A percentile compares a stretch with the other conserved stretches of the same genome.
These are phyloP conservation scores for Conticribra weissflogii DNA, from an alignment of 108 stramenopile genomes.

Conservation along the genomic window DNA sequence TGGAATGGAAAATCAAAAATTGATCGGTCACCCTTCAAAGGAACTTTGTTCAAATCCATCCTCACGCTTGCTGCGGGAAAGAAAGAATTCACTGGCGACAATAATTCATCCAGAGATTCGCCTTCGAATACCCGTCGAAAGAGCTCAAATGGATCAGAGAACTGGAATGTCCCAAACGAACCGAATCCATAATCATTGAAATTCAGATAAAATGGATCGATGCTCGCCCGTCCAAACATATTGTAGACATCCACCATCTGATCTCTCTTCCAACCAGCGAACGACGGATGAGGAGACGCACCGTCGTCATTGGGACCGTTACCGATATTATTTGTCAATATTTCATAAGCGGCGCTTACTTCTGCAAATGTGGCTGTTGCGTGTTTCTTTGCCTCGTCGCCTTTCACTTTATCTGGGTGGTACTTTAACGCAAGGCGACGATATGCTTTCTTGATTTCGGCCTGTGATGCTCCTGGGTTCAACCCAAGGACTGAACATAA, in stretches of 20 bases:
- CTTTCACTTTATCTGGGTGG: constrained; percentile 71
- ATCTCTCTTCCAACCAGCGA: constrained; percentile 12
- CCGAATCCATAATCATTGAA: constrained; percentile 31
- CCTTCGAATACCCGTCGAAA: constrained; percentile 27
- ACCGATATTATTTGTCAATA: constrained; percentile 19
- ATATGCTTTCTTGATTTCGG: constrained; percentile 75
- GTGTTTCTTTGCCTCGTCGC: constrained; percentile 33
- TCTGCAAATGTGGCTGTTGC: constrained; percentile 34
- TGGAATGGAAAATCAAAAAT: constrained; percentile 1
- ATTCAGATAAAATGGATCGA: constrained; percentile 5
- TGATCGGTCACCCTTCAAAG: constrained; percentile 9
- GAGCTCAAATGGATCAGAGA: constrained; percentile 41
- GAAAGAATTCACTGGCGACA: background rate
- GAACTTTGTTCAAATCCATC: constrained; percentile 1
- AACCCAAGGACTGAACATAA: constrained; percentile 66
- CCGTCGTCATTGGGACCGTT: background rate
- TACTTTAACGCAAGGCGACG: constrained; percentile 63
- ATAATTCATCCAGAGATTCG: background rate
- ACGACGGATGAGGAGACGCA: constrained; percentile 32
- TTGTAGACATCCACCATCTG: background rate
- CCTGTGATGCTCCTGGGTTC: constrained; percentile 41
- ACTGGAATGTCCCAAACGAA: constrained; percentile 11
- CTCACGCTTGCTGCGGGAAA: background rate
- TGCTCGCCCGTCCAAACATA: background rate
- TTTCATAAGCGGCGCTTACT: constrained; percentile 37